These are phyloP conservation scores for Xanthoconium purpureum DNA, from an alignment of 768 basidiomycete genomes.

Conservation along the genomic window DNA sequence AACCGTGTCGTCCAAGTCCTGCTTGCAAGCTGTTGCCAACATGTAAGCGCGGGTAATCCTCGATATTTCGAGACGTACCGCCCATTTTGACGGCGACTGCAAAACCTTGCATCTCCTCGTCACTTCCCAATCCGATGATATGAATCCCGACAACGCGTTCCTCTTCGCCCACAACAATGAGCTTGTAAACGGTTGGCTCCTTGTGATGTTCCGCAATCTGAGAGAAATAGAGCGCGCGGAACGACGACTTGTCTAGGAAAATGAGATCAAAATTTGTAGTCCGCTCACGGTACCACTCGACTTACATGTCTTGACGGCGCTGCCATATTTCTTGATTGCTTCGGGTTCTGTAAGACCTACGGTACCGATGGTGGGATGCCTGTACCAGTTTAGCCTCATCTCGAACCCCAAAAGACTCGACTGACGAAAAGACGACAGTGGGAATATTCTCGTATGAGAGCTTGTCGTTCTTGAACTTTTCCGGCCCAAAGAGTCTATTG, in stretches of 20 bases:
- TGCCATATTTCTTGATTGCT: constrained; percentile 84
- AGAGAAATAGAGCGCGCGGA: constrained; percentile 87
- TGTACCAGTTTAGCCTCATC: constrained; percentile 29
- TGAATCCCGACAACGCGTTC: constrained; percentile 97
- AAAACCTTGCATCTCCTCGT: constrained; percentile 95
- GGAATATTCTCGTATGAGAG: constrained; percentile 88
- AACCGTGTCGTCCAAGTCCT: constrained; percentile 82
- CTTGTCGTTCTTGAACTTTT: constrained; percentile 83
- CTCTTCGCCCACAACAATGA: constrained; percentile 81
- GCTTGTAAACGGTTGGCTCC: constrained; percentile 92
- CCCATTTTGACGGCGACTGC: constrained; percentile 98
- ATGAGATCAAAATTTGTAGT: neutral
- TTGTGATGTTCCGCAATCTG: constrained; percentile 89
- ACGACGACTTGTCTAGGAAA: constrained; percentile 66
- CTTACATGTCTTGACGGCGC: constrained; percentile 87
- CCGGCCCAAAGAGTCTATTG: constrained; percentile 88
- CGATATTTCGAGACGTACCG: constrained; percentile 33
- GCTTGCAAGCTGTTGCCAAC: constrained; percentile 55
- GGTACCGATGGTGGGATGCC: constrained; percentile 93
- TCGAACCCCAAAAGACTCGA: constrained; percentile 17
- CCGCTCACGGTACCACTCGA: constrained; percentile 17
- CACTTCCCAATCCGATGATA: constrained; percentile 86
- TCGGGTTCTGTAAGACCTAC: constrained; percentile 93
- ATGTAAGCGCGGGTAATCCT: constrained; percentile 3
- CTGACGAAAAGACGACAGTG: constrained; percentile 95